Evolutionary conservation across 345 rosid genomes (phyloP), one percentile per base, ranked within the genome.

Genomic region (Acer campestre): DNA sequence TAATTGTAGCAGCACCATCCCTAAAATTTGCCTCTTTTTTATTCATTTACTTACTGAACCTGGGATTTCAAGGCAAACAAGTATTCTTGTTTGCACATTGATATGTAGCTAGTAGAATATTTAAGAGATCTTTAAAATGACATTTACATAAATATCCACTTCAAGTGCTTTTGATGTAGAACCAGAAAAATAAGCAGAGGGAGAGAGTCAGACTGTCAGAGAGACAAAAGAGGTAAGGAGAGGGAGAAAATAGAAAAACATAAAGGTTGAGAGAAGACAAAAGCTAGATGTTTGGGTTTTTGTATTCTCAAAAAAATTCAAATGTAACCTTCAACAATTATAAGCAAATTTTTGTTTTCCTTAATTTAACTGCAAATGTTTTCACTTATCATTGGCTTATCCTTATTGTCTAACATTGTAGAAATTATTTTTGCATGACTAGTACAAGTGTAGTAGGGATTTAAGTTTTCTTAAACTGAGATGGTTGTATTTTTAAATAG

Each of bases 401-500:
- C 3, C 2, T 46, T 46, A 9, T 46, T 46, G 49, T 10, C 49
- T 46, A 46, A 46, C 49, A 46, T 31, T 10, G 10, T 70, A 61
- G 17, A 20, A 23, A 18, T 25, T 63, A 68, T 14, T 13, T 67
- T 69, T 40, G 22, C 16, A 38, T 75, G 7, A 10, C 67, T 56
- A 38, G 23, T 16, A 11, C 16, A 67, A 61, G 68, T 38, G 6
- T 35, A 35, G 38, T 35, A 35, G 71, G 48, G 56, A 38, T 75
- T 51, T 14, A 63, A n/a, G 44, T 51, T 63, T 74, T 68, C 29
- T 75, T 58, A 23, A 55, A 62, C 70, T 77, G 67, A 79, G 74
- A 65, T 82, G 62, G 73, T 55, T 35, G n/a, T n/a, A 16, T 22
- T 17, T 70, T 76, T 27, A 7, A 70, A 61, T 27, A 49, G 44